phyloP scores from a whole-genome alignment of 257 asterid genomes.

The Petrea volubilis region DNA sequence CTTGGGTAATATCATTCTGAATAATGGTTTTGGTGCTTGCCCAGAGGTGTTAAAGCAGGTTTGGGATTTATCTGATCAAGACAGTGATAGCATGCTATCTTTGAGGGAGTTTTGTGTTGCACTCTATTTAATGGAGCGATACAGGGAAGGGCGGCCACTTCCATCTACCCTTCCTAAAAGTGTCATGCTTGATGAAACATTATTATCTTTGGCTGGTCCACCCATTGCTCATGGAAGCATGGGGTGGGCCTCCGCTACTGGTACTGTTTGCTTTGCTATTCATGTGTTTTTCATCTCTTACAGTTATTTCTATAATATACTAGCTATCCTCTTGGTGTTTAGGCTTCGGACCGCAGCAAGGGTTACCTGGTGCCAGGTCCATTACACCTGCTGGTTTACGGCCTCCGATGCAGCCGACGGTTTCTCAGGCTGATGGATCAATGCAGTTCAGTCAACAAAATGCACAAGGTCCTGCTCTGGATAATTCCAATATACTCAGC shows the following conservation, averaged over 20 bases:
- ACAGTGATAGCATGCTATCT: slow-evolving; percentile 93
- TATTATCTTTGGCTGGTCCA: slow-evolving; percentile 81
- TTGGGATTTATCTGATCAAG: slow-evolving; percentile 98
- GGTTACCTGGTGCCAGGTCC: slow-evolving; percentile 56
- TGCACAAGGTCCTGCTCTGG: slow-evolving; percentile 42
- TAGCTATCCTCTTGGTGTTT: slow-evolving; percentile 25
- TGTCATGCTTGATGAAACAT: slow-evolving; percentile 82
- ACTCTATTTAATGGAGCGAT: slow-evolving; percentile 89
- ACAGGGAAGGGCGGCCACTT: slow-evolving; percentile 79
- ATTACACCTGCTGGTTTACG: slow-evolving; percentile 58
- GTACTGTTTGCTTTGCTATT: slow-evolving; percentile 41
- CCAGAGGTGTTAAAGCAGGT: slow-evolving; percentile 96
- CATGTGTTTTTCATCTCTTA: slow-evolving; percentile 17
- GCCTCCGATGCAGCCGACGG: slow-evolving; percentile 62
- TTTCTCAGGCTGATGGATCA: slow-evolving; percentile 62
- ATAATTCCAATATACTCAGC: slow-evolving; percentile 49
- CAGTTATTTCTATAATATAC: slow-evolving; percentile 4
- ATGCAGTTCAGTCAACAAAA: slow-evolving; percentile 61
- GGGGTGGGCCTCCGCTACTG: slow-evolving; percentile 69
- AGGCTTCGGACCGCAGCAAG: slow-evolving; percentile 77
- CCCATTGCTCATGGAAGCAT: slow-evolving; percentile 64
- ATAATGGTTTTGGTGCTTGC: slow-evolving; percentile 29
- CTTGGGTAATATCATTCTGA: slow-evolving; percentile 27
- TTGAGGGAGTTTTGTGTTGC: slow-evolving; percentile 93
- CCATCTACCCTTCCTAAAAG: slow-evolving; percentile 80